Base-by-base conservation (phyloP, 345 rosid genomes). In the Corchorus olitorius region DNA sequence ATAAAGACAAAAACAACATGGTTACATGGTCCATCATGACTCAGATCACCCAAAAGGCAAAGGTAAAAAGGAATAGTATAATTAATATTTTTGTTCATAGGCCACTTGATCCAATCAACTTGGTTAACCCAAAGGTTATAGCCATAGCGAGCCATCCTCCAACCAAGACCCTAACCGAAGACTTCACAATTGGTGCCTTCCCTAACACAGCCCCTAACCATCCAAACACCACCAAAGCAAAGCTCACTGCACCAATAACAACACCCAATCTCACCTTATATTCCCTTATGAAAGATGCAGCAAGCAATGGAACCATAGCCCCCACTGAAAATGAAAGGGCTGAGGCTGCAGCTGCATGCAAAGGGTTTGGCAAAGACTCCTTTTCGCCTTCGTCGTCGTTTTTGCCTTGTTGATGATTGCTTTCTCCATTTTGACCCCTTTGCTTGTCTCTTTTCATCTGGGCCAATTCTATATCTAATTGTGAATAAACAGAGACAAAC, bases 121-220 rank as follows among this genome's bases (percentile, higher is more conserved):
- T 94, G 70, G 97, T 92, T 19, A 94, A 76, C 8, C 94, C 97
- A 78, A 84, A 94, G 45, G 98, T 94, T 14, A 93, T 66, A 27
- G 94, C 97, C 97, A 94, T 94, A 53, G 98, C 98, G 12, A 94
- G 52, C 93, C 97, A 91, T 2, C 98, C 98, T 19, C 98, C 98
- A 17, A 91, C 46, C 81, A 94, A 81, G 75, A 94, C 97, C 88
- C 98, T 88, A 71, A 70, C 76, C 3, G 89, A 65, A 9, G 97
- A 91, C 80, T 80, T 80, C 48, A 86, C 67, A 27, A 11, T 78
- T 0, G 94, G 92, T 0, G 93, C 91, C 73, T 89, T 94, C 76
- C 98, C 98, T 56, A 94, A 39, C 14, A 85, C 83, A 3, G 97
- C 95, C 19, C 97, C 98, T 19, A 91, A 35, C 92, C 93, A 91